phyloP scores from a whole-genome alignment of 805 yeast genomes.

The Starmerella floricola region DNA sequence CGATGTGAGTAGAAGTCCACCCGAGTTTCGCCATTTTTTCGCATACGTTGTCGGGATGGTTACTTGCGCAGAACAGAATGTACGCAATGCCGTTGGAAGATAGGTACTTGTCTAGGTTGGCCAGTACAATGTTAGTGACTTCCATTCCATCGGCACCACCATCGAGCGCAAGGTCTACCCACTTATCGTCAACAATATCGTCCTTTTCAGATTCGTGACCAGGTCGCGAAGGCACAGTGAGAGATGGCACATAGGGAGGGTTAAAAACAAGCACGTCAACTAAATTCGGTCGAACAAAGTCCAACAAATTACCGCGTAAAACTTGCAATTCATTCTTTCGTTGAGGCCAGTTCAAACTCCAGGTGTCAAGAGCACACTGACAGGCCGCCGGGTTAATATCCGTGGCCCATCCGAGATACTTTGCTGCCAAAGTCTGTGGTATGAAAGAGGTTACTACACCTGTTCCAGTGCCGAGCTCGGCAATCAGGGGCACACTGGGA shows the following conservation, averaged over 20 bases:
- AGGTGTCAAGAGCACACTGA: slow-evolving; percentile 38
- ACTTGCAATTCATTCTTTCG: slow-evolving; percentile 38
- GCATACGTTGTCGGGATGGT: slow-evolving; percentile 57
- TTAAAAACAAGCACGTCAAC: slow-evolving; percentile 76
- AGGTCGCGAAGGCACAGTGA: slow-evolving; percentile 52
- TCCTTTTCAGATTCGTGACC: slow-evolving; percentile 26
- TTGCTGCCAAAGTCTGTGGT: slow-evolving; percentile 43
- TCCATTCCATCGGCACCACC: slow-evolving; percentile 92
- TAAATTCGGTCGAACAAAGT: slow-evolving; percentile 24
- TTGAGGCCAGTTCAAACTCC: slow-evolving; percentile 24
- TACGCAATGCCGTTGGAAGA: slow-evolving; percentile 62
- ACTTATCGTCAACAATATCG: slow-evolving; percentile 34
- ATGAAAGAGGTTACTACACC: slow-evolving; percentile 79
- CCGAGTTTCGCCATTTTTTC: slow-evolving; percentile 35
- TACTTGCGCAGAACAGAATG: slow-evolving; percentile 82
- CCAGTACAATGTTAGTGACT: slow-evolving; percentile 55
- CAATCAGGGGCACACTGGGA: slow-evolving; percentile 39
- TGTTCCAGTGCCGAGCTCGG: slow-evolving; percentile 86
- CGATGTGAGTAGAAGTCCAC: slow-evolving; percentile 47
- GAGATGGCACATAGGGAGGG: slow-evolving; percentile 96
- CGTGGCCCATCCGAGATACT: slow-evolving; percentile 46
- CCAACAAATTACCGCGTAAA: slow-evolving; percentile 43
- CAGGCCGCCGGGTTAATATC: slow-evolving; percentile 79
- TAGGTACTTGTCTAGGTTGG: slow-evolving; percentile 42
- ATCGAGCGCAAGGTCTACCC: slow-evolving; percentile 81